Percentiles rank a stretch among this genome's conserved stretches.
These are phyloP conservation scores for Flaveria sonorensis DNA, from an alignment of 129 eudicot species.

Conservation along the genomic window DNA sequence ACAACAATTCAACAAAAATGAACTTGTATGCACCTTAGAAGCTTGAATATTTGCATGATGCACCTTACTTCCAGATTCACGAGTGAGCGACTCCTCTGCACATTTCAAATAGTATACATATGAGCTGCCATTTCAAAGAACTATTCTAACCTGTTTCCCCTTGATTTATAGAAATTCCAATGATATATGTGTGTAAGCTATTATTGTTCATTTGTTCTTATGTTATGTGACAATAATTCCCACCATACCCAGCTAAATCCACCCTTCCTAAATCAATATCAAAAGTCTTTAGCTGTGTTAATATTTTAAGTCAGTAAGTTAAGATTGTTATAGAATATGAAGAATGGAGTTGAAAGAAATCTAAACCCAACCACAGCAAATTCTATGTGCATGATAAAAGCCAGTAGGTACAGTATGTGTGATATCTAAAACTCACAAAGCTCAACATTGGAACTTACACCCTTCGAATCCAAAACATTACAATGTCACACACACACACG, in stretches of 20 bases:
- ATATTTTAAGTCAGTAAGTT: neutral
- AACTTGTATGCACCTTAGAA: slow-evolving; percentile 60
- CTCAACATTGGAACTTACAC: neutral
- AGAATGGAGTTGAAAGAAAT: neutral
- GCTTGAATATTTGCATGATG: slow-evolving; percentile 94
- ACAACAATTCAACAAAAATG: neutral
- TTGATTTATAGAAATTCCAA: neutral
- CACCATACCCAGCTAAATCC: slow-evolving; percentile 7
- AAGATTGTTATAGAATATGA: neutral
- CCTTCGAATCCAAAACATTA: neutral
- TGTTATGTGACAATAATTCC: neutral
- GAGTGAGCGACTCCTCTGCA: slow-evolving; percentile 87
- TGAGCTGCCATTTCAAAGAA: slow-evolving; percentile 13
- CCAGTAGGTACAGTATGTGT: neutral
- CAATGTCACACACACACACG: neutral
- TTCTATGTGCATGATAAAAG: neutral
- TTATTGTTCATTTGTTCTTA: neutral
- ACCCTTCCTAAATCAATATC: slow-evolving; percentile 4
- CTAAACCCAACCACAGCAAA: neutral
- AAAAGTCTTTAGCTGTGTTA: neutral
- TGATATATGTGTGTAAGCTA: neutral
- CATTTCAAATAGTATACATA: slow-evolving; percentile 29
- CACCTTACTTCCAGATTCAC: slow-evolving; percentile 91
- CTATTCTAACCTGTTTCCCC: neutral
- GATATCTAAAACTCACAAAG: neutral